Percentiles rank a stretch among this genome's conserved stretches.
Conservation (phyloP, 108 stramenopile species). For the Conticribra guillardii region DNA sequence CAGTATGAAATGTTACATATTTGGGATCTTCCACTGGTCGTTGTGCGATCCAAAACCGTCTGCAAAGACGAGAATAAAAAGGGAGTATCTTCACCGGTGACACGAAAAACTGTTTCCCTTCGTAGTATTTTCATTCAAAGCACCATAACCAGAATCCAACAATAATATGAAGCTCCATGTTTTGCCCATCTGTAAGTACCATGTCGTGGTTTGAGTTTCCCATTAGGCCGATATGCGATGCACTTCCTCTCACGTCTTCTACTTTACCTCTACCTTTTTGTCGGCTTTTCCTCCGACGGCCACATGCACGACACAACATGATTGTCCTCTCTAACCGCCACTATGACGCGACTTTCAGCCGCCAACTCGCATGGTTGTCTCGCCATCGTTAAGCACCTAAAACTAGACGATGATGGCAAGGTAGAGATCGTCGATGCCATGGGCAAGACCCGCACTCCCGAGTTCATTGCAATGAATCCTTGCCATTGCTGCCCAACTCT, state of each 20-base stretch:
- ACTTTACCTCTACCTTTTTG: too few species aligned
- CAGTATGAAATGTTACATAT: too few species aligned
- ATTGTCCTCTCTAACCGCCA: not conserved
- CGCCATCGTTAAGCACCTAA: constrained; percentile 37
- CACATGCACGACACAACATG: not conserved
- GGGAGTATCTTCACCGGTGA: too few species aligned
- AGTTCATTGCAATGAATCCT: constrained; percentile 54
- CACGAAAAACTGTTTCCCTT: too few species aligned
- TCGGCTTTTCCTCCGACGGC: too few species aligned
- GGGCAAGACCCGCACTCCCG: constrained; percentile 51
- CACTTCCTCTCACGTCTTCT: not conserved
- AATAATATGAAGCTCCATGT: constrained; percentile 42
- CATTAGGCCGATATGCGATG: not conserved
- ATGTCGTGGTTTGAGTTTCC: not conserved
- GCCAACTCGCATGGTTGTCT: constrained; percentile 48
- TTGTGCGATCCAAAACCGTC: too few species aligned
- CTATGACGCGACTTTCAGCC: too few species aligned
- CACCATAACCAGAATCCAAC: too few species aligned
- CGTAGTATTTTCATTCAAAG: too few species aligned
- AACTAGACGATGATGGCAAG: constrained; percentile 17
- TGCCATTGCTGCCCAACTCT: constrained; percentile 46
- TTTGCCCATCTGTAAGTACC: constrained; percentile 32
- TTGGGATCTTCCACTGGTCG: too few species aligned
- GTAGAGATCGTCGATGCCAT: constrained; percentile 38
- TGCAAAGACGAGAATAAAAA: too few species aligned